Conservation (phyloP, 768 basidiomycete genomes). For the Psilocybe azurescens region DNA sequence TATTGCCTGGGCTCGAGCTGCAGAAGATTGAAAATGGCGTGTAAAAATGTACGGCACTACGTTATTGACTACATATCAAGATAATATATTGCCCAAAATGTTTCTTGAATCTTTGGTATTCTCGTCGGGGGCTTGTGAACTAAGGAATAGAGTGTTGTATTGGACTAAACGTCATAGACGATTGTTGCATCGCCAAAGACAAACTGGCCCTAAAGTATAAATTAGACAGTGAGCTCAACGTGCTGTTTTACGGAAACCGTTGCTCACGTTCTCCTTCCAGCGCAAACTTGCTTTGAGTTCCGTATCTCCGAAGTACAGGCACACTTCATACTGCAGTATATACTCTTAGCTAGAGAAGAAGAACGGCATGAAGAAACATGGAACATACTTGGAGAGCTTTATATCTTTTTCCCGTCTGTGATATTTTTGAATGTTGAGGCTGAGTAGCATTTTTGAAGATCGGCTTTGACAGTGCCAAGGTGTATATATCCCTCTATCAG, state of each 20-base stretch:
- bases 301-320: constrained; percentile 17
- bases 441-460: constrained; percentile 15
- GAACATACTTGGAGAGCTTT: constrained; percentile 11
- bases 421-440: not conserved
- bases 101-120: no score
- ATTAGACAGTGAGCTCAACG: not conserved
- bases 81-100: no score
- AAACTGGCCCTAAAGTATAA: not conserved
- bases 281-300: constrained; percentile 16
- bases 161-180: constrained; percentile 6
- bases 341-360: no score
- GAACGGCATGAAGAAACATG: not conserved
- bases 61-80: no score
- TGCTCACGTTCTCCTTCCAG: constrained; percentile 19
- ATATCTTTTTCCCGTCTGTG: constrained; percentile 7
- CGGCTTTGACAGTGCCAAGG: constrained; percentile 18
- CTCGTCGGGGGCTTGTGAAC: no score
- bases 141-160: no score
- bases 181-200: constrained; percentile 15
- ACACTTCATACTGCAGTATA: constrained; percentile 19
- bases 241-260: not conserved
- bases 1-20: not conserved
- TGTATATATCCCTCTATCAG: constrained; percentile 20
- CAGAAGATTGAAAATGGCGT: not conserved
- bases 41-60: no score